phyloP scores from a whole-genome alignment of 495 filamentous ascomycete genomes.

The Penicillium dipodomyicola region DNA sequence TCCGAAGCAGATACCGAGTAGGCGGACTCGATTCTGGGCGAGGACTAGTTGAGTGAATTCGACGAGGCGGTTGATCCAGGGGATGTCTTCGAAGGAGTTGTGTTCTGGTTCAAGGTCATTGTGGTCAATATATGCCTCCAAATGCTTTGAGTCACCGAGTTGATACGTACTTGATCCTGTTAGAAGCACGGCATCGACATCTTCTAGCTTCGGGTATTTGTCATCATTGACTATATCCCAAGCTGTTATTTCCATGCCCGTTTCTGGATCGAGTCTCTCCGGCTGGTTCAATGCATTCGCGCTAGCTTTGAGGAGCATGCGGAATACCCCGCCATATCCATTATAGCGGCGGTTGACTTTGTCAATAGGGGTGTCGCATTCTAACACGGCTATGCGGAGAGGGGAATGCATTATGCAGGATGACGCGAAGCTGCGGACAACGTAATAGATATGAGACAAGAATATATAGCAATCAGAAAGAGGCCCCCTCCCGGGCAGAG shows the following conservation, averaged over 20 bases:
- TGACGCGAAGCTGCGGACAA: not conserved
- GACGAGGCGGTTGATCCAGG: constrained; percentile 76
- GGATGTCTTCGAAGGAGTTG: constrained; percentile 63
- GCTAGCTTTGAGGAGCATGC: constrained; percentile 53
- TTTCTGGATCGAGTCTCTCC: constrained; percentile 36
- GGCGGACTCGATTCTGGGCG: constrained; percentile 55
- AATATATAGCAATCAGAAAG: not conserved
- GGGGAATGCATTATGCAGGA: constrained; percentile 44
- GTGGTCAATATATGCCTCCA: not conserved
- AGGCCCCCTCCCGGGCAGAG: no score
- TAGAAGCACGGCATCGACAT: constrained; percentile 79
- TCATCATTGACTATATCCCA: constrained; percentile 64
- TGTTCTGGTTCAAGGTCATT: constrained; percentile 36
- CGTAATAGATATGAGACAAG: not conserved
- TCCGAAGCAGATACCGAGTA: constrained; percentile 86
- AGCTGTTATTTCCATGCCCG: constrained; percentile 55
- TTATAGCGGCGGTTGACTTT: constrained; percentile 59
- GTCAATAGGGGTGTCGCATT: constrained; percentile 70
- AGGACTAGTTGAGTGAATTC: constrained; percentile 63
- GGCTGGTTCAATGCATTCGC: constrained; percentile 41
- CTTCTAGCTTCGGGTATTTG: constrained; percentile 65
- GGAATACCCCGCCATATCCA: constrained; percentile 73
- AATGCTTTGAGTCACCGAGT: not conserved
- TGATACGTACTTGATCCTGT: constrained; percentile 61
- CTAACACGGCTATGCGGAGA: constrained; percentile 78